Evolutionary conservation across 331 rosid genomes (phyloP).

Genomic region (Rosa hybrid): DNA sequence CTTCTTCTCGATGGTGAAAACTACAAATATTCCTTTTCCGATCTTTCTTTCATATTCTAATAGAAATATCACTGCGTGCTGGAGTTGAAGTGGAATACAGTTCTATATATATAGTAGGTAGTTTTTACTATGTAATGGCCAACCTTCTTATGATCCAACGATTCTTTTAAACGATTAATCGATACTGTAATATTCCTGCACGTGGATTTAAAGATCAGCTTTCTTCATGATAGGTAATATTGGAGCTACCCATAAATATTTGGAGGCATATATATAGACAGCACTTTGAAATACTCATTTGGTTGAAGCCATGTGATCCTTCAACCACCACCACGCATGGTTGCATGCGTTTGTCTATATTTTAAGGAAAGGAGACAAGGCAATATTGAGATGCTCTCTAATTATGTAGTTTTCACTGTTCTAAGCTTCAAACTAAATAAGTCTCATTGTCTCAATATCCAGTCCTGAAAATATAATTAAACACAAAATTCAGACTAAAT

Average conservation of each 20-base stretch:
- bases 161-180: not conserved
- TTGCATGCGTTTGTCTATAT: conserved; percentile 3
- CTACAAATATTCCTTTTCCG: not conserved
- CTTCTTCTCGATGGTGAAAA: not conserved
- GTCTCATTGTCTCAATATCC: not conserved
- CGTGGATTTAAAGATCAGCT: not conserved
- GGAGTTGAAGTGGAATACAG: not conserved
- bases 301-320: not conserved
- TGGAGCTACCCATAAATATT: not conserved
- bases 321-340: not conserved
- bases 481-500: too few relatives aligned
- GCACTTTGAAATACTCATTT: not conserved
- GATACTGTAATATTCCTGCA: not conserved
- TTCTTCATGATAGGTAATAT: not conserved
- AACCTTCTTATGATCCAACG: not conserved
- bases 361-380: not conserved
- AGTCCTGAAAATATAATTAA: too few relatives aligned
- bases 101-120: not conserved
- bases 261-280: not conserved
- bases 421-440: not conserved
- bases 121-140: not conserved
- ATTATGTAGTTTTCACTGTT: not conserved
- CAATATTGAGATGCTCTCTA: not conserved
- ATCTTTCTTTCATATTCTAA: not conserved
- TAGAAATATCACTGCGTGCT: not conserved